Evolutionary conservation across 192 early-diverging fungal species (phyloP).

Genomic region (Dissophora ornata): DNA sequence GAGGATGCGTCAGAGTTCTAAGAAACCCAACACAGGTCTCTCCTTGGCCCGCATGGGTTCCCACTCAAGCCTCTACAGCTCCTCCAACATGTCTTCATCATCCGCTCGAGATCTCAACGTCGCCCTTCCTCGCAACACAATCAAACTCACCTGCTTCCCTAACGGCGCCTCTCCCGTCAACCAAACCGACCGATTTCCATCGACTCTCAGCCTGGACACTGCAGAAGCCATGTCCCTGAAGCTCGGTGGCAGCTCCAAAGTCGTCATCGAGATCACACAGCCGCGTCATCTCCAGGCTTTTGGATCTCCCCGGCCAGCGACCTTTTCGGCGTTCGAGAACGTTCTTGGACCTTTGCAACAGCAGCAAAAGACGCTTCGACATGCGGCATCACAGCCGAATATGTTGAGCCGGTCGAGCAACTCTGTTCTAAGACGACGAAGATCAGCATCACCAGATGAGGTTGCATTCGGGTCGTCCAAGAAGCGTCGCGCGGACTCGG

Average conservation of each 20-base stretch:
- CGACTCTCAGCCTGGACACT: slow-evolving; percentile 4
- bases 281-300: slow-evolving; percentile 15
- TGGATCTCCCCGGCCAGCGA: not conserved
- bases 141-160: slow-evolving; percentile 46
- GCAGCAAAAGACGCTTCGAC: slow-evolving; percentile 1
- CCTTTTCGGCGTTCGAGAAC: slow-evolving; percentile 1
- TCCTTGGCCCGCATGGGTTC: not conserved
- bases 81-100: not conserved
- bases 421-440: slow-evolving; percentile 29
- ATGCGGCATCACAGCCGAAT: slow-evolving; percentile 32
- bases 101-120: slow-evolving; percentile 10
- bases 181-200: not conserved
- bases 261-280: slow-evolving; percentile 49
- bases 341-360: slow-evolving; percentile 2
- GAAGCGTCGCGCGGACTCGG: slow-evolving; percentile 27
- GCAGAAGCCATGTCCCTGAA: slow-evolving; percentile 26
- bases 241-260: slow-evolving; percentile 33
- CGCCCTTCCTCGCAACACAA: slow-evolving; percentile 14
- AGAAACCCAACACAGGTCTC: slow-evolving; percentile 2
- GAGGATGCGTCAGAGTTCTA: slow-evolving; percentile 13
- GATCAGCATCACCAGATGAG: slow-evolving; percentile 26
- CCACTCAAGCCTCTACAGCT: slow-evolving; percentile 7
- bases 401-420: slow-evolving; percentile 3
- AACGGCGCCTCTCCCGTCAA: not conserved
- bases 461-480: slow-evolving; percentile 27